Evolutionary conservation across 805 yeast species (phyloP).

Genomic region (Peterozyma toletana): DNA sequence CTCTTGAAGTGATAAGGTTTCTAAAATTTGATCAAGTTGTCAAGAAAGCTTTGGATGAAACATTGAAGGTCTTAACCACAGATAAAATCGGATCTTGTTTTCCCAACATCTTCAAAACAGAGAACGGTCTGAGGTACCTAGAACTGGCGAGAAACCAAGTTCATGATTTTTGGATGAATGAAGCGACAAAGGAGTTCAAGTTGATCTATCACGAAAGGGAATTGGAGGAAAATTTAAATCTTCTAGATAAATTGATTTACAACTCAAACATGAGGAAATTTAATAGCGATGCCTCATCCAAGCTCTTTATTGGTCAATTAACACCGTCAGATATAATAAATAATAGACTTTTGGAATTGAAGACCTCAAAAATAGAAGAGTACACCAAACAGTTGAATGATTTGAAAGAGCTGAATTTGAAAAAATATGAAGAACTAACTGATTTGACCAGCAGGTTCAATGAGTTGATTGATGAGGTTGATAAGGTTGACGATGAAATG

Average conservation of each 20-base stretch:
- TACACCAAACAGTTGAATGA: conserved; percentile 11
- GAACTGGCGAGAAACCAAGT: conserved; percentile 39
- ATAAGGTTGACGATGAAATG: background rate
- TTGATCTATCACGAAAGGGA: conserved; percentile 38
- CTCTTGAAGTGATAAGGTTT: conserved; percentile 17
- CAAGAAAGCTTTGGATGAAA: conserved; percentile 29
- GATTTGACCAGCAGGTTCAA: conserved; percentile 6
- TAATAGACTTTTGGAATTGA: conserved; percentile 9
- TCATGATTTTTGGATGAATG: conserved; percentile 33
- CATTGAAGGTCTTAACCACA: conserved; percentile 33
- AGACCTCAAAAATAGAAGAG: conserved; percentile 10
- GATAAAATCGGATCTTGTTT: conserved; percentile 38
- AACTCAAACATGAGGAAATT: conserved; percentile 21
- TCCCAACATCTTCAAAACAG: conserved; percentile 29
- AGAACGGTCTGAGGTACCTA: conserved; percentile 31
- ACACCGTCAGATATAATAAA: conserved; percentile 17
- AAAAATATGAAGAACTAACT: conserved; percentile 9
- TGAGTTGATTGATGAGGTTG: conserved; percentile 8
- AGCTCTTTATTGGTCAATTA: conserved; percentile 11
- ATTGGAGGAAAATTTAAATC: conserved; percentile 33
- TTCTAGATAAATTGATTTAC: conserved; percentile 39
- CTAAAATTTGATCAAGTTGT: conserved; percentile 24
- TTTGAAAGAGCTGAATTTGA: conserved; percentile 11
- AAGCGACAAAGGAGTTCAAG: conserved; percentile 36
- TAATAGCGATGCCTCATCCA: conserved; percentile 8